These are phyloP conservation scores for Xylariaceae sp. DNA, from an alignment of 2,329 filamentous ascomycete genomes.

Conservation along the genomic window DNA sequence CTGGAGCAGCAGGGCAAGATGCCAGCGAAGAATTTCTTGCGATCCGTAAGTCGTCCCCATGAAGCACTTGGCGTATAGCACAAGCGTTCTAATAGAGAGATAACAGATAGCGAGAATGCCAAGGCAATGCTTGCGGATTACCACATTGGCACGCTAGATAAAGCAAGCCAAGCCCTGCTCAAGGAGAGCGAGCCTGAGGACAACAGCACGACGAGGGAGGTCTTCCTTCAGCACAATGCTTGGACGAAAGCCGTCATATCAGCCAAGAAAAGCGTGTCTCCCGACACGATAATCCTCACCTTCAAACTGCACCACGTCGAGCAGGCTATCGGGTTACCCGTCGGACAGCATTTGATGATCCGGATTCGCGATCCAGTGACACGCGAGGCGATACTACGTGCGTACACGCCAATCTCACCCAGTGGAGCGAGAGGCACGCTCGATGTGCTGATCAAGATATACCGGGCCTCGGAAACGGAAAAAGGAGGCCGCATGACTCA, in stretches of 20 bases:
- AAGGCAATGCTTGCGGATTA: slow-evolving; percentile 85
- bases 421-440: slow-evolving; percentile 55
- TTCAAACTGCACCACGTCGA: slow-evolving; percentile 68
- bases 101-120: slow-evolving; percentile 80
- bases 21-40: slow-evolving; percentile 84
- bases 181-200: slow-evolving; percentile 36
- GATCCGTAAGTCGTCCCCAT: slow-evolving; percentile 62
- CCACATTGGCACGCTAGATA: slow-evolving; percentile 73
- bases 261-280: slow-evolving; percentile 64
- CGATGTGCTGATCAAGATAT: slow-evolving; percentile 78
- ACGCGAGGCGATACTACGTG: slow-evolving; percentile 69
- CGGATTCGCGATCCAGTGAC: slow-evolving; percentile 68
- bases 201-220: slow-evolving; percentile 41
- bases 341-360: slow-evolving; percentile 84
- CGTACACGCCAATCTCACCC: slow-evolving; percentile 80
- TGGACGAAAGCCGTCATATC: slow-evolving; percentile 72
- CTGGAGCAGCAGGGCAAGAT: slow-evolving; percentile 75
- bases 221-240: slow-evolving; percentile 64
- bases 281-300: slow-evolving; percentile 75
- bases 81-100: slow-evolving; percentile 1
- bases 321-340: slow-evolving; percentile 70
- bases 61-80: slow-evolving; percentile 13
- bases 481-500: slow-evolving; percentile 77
- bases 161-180: slow-evolving; percentile 51
- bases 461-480: slow-evolving; percentile 53